Evolutionary conservation across 139 green algal genomes (phyloP), one percentile per base, ranked within the genome.

Genomic region (Tetradesmus lagerheimii): DNA sequence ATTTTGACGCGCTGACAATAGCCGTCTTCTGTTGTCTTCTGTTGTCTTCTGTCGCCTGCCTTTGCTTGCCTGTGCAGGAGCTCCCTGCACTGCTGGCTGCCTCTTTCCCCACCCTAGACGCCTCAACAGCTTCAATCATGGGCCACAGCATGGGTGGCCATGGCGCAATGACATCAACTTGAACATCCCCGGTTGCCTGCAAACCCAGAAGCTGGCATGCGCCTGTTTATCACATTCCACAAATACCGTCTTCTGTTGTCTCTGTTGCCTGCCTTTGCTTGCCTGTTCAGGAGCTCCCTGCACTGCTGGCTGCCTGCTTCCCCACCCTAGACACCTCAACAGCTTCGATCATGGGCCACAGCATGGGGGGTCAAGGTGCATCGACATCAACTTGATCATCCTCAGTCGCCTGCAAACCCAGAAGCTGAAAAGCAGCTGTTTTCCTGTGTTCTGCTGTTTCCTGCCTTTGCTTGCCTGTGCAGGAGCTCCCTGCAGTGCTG

Each of bases 1-100:
- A n/a, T n/a, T n/a, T n/a, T n/a, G n/a, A n/a, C n/a, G 96, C 96
- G 4, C 90, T 99, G 18, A 96, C 93, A 12, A 94, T 99, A 8
- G 14, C 11, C 45, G 45, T 18, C 45, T 12, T 18, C 14, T 57
- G 45, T 57, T 9, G 11, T 9, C 14, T 18, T 12, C 11, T 57
- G 45, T 57, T 57, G 45, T 9, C 45, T 27, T 83, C 35, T 43
- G 23, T 2, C 80, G 38, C 41, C 80, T 85, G 80, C 43, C 15
- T 18, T 23, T 39, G 43, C 79, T 50, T 85, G 79, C 18, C 53
- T 43, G 25, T 41, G 35, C 87, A 93, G 90, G 93, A 95, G 90
- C 89, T 94, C 15, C 93, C 92, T 1, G 80, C 81, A 23, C 66
- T 96, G 67, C 85, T 96, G 66, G 57, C 64, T 1, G 53, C 67